phyloP scores from a whole-genome alignment of 495 filamentous ascomycete genomes.

The Evansstolkia leycettana region DNA sequence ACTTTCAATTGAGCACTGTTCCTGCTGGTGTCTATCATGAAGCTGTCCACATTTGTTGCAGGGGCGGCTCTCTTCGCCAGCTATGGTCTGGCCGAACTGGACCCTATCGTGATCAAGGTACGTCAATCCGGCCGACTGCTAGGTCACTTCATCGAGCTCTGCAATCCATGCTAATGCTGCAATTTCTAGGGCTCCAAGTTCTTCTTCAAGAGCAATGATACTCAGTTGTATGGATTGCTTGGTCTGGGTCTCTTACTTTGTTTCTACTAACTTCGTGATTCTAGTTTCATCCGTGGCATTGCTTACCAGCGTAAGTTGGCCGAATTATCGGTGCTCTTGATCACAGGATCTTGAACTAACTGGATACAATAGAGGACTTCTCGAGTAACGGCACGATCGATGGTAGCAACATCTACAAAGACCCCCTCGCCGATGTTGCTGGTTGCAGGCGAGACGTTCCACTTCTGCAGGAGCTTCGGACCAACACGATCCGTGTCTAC shows the following conservation, averaged over 20 bases:
- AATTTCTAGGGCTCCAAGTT: constrained; percentile 51
- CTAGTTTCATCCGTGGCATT: constrained; percentile 65
- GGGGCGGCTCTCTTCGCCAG: constrained; percentile 11
- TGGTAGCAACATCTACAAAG: constrained; percentile 31
- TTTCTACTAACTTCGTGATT: constrained; percentile 2
- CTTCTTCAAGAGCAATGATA: constrained; percentile 60
- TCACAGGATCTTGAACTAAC: neutral
- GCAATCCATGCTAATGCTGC: neutral
- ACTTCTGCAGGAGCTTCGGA: constrained; percentile 55
- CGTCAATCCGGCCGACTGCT: constrained; percentile 2
- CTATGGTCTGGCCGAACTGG: constrained; percentile 15
- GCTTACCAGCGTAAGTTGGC: constrained; percentile 58
- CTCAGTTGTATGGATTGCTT: constrained; percentile 52
- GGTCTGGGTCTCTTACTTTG: neutral
- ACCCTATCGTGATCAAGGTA: constrained; percentile 58
- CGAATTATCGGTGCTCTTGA: neutral
- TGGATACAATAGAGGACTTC: constrained; percentile 29
- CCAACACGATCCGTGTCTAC: constrained; percentile 88
- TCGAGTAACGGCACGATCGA: constrained; percentile 13
- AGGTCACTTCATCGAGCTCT: constrained; percentile 1
- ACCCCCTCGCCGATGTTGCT: constrained; percentile 57
- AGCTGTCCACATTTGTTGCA: constrained; percentile 12
- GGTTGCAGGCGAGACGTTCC: constrained; percentile 71
- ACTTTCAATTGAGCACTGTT: too few relatives aligned
- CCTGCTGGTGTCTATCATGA: constrained; percentile 11